phyloP scores from a whole-genome alignment of 208 protist species.

The Lotmaria passim region DNA sequence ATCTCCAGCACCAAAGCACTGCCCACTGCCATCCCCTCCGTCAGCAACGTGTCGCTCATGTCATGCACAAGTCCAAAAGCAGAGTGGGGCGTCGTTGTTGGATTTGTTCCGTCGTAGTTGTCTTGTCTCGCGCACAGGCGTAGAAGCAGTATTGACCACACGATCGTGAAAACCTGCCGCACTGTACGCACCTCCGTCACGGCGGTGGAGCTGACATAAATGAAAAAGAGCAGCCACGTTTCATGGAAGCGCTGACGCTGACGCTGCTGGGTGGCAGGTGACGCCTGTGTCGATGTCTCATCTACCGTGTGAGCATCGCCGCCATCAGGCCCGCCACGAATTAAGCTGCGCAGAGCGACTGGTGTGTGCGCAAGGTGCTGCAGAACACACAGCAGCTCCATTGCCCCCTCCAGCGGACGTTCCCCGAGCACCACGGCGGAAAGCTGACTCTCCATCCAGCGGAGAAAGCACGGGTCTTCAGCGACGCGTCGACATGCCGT shows the following conservation, averaged over 20 bases:
- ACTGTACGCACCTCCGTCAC: constrained; percentile 24
- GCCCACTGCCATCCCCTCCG: constrained; percentile 39
- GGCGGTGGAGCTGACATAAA: constrained; percentile 27
- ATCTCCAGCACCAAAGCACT: constrained; percentile 57
- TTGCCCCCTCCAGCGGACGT: constrained; percentile 21
- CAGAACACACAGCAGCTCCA: constrained; percentile 49
- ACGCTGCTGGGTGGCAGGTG: not conserved
- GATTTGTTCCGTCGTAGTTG: not conserved
- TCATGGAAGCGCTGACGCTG: constrained; percentile 37
- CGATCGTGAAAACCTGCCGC: constrained; percentile 19
- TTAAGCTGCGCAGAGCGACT: constrained; percentile 20
- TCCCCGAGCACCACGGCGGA: constrained; percentile 42
- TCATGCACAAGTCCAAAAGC: constrained; percentile 39
- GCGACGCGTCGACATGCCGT: constrained; percentile 36
- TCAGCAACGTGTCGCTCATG: constrained; percentile 43
- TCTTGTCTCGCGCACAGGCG: constrained; percentile 41
- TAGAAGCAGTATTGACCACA: constrained; percentile 43
- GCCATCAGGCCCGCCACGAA: not conserved
- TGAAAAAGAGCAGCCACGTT: constrained; percentile 49
- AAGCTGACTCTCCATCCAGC: constrained; percentile 35
- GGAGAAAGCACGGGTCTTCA: constrained; percentile 39
- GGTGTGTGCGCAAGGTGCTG: constrained; percentile 40
- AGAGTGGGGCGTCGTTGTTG: not conserved
- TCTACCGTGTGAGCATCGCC: not conserved
- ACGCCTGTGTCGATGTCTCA: not conserved